Evolutionary conservation across 2,329 filamentous ascomycete genomes (phyloP), one percentile per base, ranked within the genome.

Genomic region (Lachnellula suecica): DNA sequence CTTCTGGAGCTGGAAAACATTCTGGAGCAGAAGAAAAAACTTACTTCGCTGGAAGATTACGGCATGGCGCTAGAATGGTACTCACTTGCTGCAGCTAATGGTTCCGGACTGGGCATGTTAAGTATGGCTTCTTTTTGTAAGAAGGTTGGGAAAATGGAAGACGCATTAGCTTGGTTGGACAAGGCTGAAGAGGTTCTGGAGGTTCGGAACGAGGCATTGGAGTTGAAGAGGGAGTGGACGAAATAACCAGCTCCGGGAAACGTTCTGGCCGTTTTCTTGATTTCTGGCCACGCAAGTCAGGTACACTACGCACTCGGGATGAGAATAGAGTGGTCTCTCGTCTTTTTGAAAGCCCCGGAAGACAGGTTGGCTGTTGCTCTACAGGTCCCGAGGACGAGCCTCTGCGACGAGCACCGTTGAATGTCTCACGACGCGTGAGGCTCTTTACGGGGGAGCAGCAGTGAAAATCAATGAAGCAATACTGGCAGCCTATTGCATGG

Each of bases 41-140:
- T 44, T 6, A 57, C 31, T 9, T 45, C 51, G 2, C 20, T 63
- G 7, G 48, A 46, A 2, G 61, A 59, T 34, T 66, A 60, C 54
- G 63, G 61, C 2, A 59, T 64, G 57, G 63, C 65, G 6, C 59
- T 46, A 40, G 65, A 68, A 44, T 68, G 64, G 64, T 62, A 62
- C 34, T 34, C 61, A 15, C 53, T 63, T 23, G 63, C 63, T 27
- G 65, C 65, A 34, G 44, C 49, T 10, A 55, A 55, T 8, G 63
- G 63, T 3, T 63, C 60, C 52, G 60, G 60, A 0, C 25, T 53
- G 23, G 64, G 63, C 43, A 64, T 67, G 59, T 20, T 68, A 42
- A 65, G 63, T 45, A 35, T 68, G 49, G 63, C 60, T 20, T 35
- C 44, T 34, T 64, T 68, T 27, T 60, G 49, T 48, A 63, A 58